phyloP scores from a whole-genome alignment of 805 yeast species.

The Schizosaccharomyces cryophilus region DNA sequence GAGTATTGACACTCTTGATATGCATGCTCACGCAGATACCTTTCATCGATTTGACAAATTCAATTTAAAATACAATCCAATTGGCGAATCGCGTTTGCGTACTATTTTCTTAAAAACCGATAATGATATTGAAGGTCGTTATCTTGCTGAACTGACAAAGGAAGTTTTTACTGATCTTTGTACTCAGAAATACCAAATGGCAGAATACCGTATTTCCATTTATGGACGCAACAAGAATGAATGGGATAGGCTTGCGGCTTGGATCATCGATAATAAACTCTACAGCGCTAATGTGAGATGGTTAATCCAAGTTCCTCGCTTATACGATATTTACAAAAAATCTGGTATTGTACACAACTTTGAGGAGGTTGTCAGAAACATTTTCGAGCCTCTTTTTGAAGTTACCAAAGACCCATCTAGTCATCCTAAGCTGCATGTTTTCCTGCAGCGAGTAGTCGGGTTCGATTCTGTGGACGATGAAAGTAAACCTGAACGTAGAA shows the following conservation, averaged over 20 bases:
- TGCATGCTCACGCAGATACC: constrained; percentile 97
- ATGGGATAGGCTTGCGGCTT: constrained; percentile 85
- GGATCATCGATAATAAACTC: constrained; percentile 85
- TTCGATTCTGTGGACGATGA: constrained; percentile 98
- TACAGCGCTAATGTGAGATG: constrained; percentile 88
- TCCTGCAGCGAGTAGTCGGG: constrained; percentile 83
- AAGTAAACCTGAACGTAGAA: constrained; percentile 65
- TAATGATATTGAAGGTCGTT: constrained; percentile 67
- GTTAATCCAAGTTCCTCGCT: constrained; percentile 85
- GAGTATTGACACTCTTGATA: constrained; percentile 87
- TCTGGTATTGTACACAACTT: constrained; percentile 45
- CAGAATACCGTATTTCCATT: constrained; percentile 81
- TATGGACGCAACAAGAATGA: constrained; percentile 77
- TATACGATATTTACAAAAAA: constrained; percentile 70
- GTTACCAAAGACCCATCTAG: constrained; percentile 62
- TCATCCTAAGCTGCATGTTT: constrained; percentile 77
- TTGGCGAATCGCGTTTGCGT: constrained; percentile 91
- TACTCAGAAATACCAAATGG: constrained; percentile 88
- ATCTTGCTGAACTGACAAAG: constrained; percentile 68
- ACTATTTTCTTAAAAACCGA: constrained; percentile 92
- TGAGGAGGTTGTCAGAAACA: constrained; percentile 50
- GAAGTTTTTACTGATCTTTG: constrained; percentile 90
- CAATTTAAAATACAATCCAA: constrained; percentile 88
- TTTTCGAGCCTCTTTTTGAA: constrained; percentile 74
- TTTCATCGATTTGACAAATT: constrained; percentile 95